Evolutionary conservation across 176 grass and related monocot genomes (phyloP).

Genomic region (Hordeum marinum): DNA sequence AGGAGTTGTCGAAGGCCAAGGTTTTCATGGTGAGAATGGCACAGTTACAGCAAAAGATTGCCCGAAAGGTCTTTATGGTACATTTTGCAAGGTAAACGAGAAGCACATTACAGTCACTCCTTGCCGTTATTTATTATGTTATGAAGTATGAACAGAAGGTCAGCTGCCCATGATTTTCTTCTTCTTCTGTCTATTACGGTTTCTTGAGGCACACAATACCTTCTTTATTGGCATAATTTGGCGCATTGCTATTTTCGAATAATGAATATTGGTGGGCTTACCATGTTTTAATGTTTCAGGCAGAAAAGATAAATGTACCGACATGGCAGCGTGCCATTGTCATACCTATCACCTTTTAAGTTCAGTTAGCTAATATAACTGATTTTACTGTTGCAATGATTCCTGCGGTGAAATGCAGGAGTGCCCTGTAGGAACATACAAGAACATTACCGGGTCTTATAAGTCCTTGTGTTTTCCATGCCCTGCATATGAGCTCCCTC

Average conservation of each 20-base stretch:
- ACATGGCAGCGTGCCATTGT: not conserved
- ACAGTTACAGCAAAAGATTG: conserved; percentile 87
- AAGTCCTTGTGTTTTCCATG: conserved; percentile 66
- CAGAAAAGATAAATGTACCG: not conserved
- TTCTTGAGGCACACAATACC: not conserved
- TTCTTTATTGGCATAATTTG: not conserved
- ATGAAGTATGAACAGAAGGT: not conserved
- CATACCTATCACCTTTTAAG: not conserved
- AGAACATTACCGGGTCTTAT: conserved; percentile 93
- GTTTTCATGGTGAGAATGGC: conserved; percentile 84
- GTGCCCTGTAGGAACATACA: conserved; percentile 93
- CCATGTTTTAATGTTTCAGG: not conserved
- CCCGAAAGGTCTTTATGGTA: conserved; percentile 93
- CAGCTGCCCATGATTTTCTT: not conserved
- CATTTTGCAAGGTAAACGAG: conserved; percentile 85
- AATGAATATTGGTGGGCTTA: conserved; percentile 9
- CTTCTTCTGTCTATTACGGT: not conserved
- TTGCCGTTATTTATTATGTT: conserved; percentile 6
- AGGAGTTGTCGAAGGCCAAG: conserved; percentile 58
- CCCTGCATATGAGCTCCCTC: conserved; percentile 71
- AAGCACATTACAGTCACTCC: not conserved
- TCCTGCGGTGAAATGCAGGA: conserved; percentile 53
- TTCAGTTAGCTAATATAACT: conserved; percentile 9
- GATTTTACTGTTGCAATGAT: conserved; percentile 13
- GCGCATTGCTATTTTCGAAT: not conserved